These are phyloP conservation scores for Bassia scoparia DNA, from an alignment of 148 eudicot species.

Conservation along the genomic window DNA sequence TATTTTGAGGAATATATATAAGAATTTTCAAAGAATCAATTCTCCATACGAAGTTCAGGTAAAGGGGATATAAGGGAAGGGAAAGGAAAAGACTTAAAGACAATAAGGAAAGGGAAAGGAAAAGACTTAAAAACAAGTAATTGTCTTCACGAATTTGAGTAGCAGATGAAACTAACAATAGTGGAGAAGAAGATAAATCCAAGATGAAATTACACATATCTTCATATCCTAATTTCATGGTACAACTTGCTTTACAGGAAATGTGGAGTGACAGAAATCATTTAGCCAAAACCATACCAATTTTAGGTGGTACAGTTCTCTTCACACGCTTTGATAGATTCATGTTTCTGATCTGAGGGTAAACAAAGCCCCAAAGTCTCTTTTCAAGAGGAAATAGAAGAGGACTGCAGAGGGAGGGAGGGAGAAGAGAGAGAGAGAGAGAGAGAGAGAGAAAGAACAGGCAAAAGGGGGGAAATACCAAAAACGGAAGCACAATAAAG, in stretches of 20 bases:
- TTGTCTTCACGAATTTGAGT: not conserved
- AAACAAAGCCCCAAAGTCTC: constrained; percentile 1
- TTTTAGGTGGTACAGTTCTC: constrained; percentile 1
- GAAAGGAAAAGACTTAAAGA: not conserved
- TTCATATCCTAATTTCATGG: not conserved
- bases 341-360: constrained; percentile 16
- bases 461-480: not conserved
- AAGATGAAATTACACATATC: too few species aligned
- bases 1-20: not conserved
- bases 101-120: not conserved
- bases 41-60: not conserved
- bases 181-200: not conserved
- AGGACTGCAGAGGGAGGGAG: not conserved
- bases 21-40: not conserved
- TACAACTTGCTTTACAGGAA: not conserved
- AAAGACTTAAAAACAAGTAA: not conserved
- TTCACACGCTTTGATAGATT: not conserved
- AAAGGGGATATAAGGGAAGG: too few species aligned
- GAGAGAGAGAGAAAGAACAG: not conserved
- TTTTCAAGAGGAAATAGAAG: not conserved
- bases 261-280: not conserved
- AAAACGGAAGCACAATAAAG: constrained; percentile 16
- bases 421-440: not conserved
- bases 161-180: not conserved
- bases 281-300: constrained; percentile 10